Evolutionary conservation across 1,139 yeast genomes (phyloP).

Genomic region (Sugiyamaella castrensis): DNA sequence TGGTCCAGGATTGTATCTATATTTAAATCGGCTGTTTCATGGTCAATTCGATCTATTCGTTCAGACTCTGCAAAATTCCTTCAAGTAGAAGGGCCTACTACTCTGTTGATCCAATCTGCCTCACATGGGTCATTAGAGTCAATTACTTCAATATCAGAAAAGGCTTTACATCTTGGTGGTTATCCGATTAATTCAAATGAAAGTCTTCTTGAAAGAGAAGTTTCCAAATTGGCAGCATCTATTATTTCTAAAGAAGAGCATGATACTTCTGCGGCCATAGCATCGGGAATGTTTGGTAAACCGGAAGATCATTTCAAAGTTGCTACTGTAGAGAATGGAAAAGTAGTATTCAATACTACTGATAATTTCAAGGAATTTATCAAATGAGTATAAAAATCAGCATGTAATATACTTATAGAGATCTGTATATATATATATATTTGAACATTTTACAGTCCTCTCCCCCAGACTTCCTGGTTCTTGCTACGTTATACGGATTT

Average conservation of each 20-base stretch:
- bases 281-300: constrained; percentile 21
- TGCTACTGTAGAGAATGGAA: constrained; percentile 29
- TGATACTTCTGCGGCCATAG: constrained; percentile 4
- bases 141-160: background rate
- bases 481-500: no score
- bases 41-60: constrained; percentile 3
- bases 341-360: constrained; percentile 23
- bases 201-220: constrained; percentile 18
- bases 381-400: background rate
- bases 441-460: no score
- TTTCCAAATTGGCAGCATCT: constrained; percentile 17
- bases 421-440: no score
- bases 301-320: constrained; percentile 31
- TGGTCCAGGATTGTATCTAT: background rate
- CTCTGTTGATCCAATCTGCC: constrained; percentile 19
- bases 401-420: no score
- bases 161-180: background rate
- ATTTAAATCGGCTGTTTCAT: background rate
- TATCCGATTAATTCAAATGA: background rate
- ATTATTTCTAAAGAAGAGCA: constrained; percentile 15
- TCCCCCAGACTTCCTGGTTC: no score
- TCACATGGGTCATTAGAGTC: constrained; percentile 5
- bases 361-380: constrained; percentile 7
- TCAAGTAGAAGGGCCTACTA: constrained; percentile 20
- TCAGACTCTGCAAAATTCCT: constrained; percentile 19